These are phyloP conservation scores for Plenodomus tracheiphilus DNA, from an alignment of 2,329 filamentous ascomycete genomes.

Conservation along the genomic window DNA sequence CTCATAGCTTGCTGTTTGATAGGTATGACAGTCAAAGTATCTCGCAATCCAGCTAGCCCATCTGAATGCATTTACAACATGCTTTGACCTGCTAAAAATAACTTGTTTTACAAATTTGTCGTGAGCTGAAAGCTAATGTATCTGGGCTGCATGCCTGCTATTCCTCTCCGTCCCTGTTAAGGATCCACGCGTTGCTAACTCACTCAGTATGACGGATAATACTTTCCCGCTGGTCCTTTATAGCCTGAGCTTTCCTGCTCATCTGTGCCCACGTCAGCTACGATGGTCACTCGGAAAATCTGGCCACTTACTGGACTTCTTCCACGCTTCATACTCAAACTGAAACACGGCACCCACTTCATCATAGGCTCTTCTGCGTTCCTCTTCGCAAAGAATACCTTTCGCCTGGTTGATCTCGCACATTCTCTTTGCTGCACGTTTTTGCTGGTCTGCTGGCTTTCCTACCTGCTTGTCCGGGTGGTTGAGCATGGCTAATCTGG, in stretches of 20 bases:
- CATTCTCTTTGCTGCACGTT: constrained; percentile 1
- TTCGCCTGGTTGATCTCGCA: constrained; percentile 5
- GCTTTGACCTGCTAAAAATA: too few relatives aligned
- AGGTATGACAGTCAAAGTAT: too few relatives aligned
- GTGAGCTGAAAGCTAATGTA: too few relatives aligned
- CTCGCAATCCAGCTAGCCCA: too few relatives aligned
- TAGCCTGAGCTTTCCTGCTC: not conserved
- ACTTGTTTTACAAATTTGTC: too few relatives aligned
- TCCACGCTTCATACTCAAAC: constrained; percentile 3
- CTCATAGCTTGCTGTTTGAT: too few relatives aligned
- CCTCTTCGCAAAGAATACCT: constrained; percentile 2
- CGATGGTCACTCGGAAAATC: too few relatives aligned
- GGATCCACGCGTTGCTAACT: not conserved
- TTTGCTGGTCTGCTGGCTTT: not conserved
- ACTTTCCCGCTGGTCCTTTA: not conserved
- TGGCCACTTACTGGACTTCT: constrained; percentile 3
- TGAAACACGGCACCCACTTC: constrained; percentile 2
- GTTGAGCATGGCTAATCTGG: not conserved
- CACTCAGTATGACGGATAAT: not conserved
- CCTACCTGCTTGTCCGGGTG: not conserved
- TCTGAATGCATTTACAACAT: too few relatives aligned
- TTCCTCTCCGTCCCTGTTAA: not conserved
- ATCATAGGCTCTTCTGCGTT: constrained; percentile 7
- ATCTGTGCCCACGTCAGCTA: not conserved
- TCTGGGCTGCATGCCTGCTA: too few relatives aligned